Percentiles rank a stretch among this genome's conserved stretches.
Evolutionary conservation across 1,139 yeast genomes (phyloP).

Genomic region (Diutina neorugosa): DNA sequence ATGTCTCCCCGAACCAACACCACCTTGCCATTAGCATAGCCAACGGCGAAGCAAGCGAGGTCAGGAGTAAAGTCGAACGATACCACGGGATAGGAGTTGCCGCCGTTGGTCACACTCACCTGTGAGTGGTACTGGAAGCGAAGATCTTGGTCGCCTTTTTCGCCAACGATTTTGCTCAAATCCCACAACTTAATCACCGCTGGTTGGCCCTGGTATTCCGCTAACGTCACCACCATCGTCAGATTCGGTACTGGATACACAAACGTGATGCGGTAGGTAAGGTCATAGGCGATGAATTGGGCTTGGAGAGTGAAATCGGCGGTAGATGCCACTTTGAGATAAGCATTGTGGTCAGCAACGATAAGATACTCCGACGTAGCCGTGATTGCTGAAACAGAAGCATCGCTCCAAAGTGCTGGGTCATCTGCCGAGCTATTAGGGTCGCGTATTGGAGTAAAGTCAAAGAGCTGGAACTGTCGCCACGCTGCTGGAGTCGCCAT

Average conservation of each 20-base stretch:
- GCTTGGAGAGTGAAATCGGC: conserved; percentile 30
- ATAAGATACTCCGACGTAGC: conserved; percentile 42
- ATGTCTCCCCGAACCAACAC: conserved; percentile 80
- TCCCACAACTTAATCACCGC: conserved; percentile 65
- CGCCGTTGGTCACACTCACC: conserved; percentile 31
- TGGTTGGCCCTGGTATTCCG: conserved; percentile 64
- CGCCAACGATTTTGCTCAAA: conserved; percentile 29
- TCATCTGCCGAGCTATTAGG: conserved; percentile 54
- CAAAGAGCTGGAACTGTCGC: conserved; percentile 87
- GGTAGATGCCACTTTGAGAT: conserved; percentile 45
- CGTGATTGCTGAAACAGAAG: conserved; percentile 51
- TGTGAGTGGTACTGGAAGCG: conserved; percentile 23
- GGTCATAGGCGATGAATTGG: conserved; percentile 52
- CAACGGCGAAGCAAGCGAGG: conserved; percentile 60
- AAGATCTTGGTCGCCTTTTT: conserved; percentile 20
- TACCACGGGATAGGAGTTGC: conserved; percentile 63
- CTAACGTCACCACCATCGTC: conserved; percentile 53
- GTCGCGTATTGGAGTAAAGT: conserved; percentile 71
- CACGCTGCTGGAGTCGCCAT: conserved; percentile 39
- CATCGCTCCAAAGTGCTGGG: conserved; percentile 68
- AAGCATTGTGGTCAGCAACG: conserved; percentile 43
- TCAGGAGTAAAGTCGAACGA: conserved; percentile 46
- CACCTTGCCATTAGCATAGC: conserved; percentile 82
- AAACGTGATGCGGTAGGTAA: conserved; percentile 51
- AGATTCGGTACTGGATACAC: conserved; percentile 35